Conservation (phyloP, 75 land plant genomes). For the Cunninghamia lanceolata region DNA sequence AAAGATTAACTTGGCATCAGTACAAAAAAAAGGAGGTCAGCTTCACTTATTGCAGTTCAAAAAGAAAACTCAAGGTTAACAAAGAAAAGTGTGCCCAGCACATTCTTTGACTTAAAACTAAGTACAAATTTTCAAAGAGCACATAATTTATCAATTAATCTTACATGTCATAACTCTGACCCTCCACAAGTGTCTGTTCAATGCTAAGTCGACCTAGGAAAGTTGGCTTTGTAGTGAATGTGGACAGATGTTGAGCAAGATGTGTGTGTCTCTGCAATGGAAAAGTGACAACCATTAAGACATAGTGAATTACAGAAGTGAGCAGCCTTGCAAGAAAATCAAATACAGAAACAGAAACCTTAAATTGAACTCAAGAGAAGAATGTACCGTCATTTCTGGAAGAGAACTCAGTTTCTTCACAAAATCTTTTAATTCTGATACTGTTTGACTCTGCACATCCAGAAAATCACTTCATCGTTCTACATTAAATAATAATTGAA, state of each 20-base stretch:
- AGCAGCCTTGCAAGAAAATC: background rate
- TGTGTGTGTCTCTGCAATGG: constrained; percentile 69
- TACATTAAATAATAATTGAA: constrained; percentile 1
- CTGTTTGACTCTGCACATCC: constrained; percentile 58
- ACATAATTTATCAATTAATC: constrained; percentile 3
- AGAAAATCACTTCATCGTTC: background rate
- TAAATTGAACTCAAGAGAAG: background rate
- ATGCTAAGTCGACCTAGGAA: constrained; percentile 80
- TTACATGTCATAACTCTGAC: constrained; percentile 87
- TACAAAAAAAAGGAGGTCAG: background rate
- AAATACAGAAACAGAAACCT: background rate
- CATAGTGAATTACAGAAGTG: background rate
- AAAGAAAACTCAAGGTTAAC: background rate
- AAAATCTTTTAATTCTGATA: constrained; percentile 93
- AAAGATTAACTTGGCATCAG: background rate
- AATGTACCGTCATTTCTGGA: constrained; percentile 93
- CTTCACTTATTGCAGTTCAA: background rate
- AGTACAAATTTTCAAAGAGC: background rate
- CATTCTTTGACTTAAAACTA: background rate
- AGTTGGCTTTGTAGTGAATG: constrained; percentile 81
- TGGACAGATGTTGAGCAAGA: constrained; percentile 84
- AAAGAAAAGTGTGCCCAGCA: background rate
- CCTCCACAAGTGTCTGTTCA: constrained; percentile 93
- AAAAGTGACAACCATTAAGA: constrained; percentile 1
- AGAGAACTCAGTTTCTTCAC: constrained; percentile 91